Percentiles rank a stretch among this genome's conserved stretches.
Evolutionary conservation across 441 rosid species (phyloP).

Genomic region (Viola pubescens): DNA sequence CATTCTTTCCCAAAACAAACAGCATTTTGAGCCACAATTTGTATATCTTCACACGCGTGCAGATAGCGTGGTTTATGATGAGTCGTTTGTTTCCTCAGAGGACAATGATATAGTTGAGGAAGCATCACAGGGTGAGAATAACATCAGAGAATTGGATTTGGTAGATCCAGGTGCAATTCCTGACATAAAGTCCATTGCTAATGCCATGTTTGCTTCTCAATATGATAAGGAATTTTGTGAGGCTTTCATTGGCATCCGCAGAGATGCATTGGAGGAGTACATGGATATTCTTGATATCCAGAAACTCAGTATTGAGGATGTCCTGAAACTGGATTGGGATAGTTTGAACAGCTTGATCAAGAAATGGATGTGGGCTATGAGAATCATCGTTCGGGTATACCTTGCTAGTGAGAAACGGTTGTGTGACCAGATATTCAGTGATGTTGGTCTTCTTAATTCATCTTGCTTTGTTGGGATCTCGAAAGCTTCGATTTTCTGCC

Average conservation of each 20-base stretch:
- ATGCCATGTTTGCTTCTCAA: constrained; percentile 51
- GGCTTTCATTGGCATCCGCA: constrained; percentile 39
- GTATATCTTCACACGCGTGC: constrained; percentile 34
- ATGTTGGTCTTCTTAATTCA: constrained; percentile 28
- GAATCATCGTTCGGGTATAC: constrained; percentile 41
- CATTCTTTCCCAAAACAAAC: constrained; percentile 43
- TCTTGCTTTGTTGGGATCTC: constrained; percentile 61
- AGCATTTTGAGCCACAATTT: constrained; percentile 28
- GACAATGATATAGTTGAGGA: constrained; percentile 42
- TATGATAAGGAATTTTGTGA: constrained; percentile 42
- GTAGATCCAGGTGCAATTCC: constrained; percentile 44
- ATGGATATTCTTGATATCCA: constrained; percentile 37
- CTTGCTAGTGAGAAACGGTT: constrained; percentile 53
- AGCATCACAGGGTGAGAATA: constrained; percentile 20
- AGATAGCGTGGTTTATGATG: constrained; percentile 34
- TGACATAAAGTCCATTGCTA: constrained; percentile 53
- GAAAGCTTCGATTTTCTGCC: constrained; percentile 39
- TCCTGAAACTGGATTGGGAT: constrained; percentile 51
- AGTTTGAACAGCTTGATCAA: constrained; percentile 42
- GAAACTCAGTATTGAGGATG: constrained; percentile 53
- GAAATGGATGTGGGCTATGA: constrained; percentile 56
- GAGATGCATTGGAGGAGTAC: constrained; percentile 49
- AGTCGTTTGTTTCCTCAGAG: constrained; percentile 40
- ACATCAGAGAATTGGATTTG: constrained; percentile 31
- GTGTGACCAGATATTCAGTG: constrained; percentile 52